Evolutionary conservation across 2,329 filamentous ascomycete species (phyloP).

Genomic region (Aschersonia sp.): DNA sequence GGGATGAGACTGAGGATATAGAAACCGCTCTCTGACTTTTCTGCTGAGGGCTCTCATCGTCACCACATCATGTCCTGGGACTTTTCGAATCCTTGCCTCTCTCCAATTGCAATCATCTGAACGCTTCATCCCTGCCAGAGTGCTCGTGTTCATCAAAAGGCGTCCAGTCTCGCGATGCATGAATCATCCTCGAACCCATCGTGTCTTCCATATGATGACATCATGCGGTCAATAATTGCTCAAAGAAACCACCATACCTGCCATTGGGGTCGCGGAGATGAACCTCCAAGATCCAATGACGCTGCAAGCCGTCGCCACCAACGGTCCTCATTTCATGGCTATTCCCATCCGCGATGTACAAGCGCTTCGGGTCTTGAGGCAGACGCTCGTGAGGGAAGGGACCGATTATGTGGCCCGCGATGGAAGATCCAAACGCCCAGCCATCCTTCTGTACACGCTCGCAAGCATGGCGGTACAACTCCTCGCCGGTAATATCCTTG

Average conservation of each 20-base stretch:
- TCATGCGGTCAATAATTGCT: slow-evolving; percentile 15
- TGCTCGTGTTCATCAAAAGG: too few species aligned
- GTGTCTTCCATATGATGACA: not conserved
- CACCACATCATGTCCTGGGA: too few species aligned
- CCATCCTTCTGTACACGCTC: slow-evolving; percentile 21
- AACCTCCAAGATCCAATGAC: slow-evolving; percentile 37
- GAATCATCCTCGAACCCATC: not conserved
- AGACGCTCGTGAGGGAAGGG: slow-evolving; percentile 30
- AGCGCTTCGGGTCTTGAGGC: slow-evolving; percentile 24
- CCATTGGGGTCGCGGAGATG: slow-evolving; percentile 26
- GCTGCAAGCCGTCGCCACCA: slow-evolving; percentile 23
- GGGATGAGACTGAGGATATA: too few species aligned
- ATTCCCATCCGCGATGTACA: slow-evolving; percentile 31
- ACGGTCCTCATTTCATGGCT: slow-evolving; percentile 20
- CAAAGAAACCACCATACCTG: slow-evolving; percentile 26
- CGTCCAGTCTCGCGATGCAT: too few species aligned
- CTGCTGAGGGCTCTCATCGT: too few species aligned
- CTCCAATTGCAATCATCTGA: too few species aligned
- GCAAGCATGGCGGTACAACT: slow-evolving; percentile 29
- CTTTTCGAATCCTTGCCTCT: too few species aligned
- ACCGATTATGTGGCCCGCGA: slow-evolving; percentile 34
- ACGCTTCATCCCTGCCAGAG: too few species aligned
- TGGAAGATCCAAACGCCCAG: slow-evolving; percentile 26
- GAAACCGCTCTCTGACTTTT: too few species aligned
- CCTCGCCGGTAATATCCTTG: slow-evolving; percentile 30